phyloP scores from a whole-genome alignment of 2,329 filamentous ascomycete species.

The Botrytis deweyae region DNA sequence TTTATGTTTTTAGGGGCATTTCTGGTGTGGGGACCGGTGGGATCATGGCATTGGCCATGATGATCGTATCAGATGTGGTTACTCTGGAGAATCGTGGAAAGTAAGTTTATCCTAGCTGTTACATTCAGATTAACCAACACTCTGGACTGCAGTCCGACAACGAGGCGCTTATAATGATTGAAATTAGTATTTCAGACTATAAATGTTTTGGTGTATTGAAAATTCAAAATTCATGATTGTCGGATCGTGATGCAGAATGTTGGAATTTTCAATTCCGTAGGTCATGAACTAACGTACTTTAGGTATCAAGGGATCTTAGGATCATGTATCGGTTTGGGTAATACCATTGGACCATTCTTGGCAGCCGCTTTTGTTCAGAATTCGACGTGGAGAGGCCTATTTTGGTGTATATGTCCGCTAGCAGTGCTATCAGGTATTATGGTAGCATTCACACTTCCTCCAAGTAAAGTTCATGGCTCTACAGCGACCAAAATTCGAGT shows the following conservation, averaged over 20 bases:
- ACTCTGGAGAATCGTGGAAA: slow-evolving; percentile 59
- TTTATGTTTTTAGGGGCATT: slow-evolving; percentile 60
- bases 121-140: background rate
- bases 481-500: slow-evolving; percentile 50
- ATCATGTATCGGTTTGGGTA: slow-evolving; percentile 45
- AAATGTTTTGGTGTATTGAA: background rate
- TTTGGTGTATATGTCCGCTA: slow-evolving; percentile 53
- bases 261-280: background rate
- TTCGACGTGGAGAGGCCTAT: slow-evolving; percentile 46
- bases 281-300: slow-evolving; percentile 19
- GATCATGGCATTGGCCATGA: slow-evolving; percentile 58
- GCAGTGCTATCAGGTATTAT: slow-evolving; percentile 48
- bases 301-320: slow-evolving; percentile 47
- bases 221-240: background rate
- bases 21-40: slow-evolving; percentile 63
- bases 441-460: slow-evolving; percentile 51
- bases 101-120: slow-evolving; percentile 36
- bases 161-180: background rate
- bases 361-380: slow-evolving; percentile 43
- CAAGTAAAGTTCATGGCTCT: slow-evolving; percentile 49
- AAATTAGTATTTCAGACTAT: background rate
- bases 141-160: background rate
- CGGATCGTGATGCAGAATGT: background rate
- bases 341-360: slow-evolving; percentile 47
- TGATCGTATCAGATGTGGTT: slow-evolving; percentile 61